Evolutionary conservation across 805 yeast species (phyloP), one percentile per base, ranked within the genome.

Genomic region (Candida corydali): DNA sequence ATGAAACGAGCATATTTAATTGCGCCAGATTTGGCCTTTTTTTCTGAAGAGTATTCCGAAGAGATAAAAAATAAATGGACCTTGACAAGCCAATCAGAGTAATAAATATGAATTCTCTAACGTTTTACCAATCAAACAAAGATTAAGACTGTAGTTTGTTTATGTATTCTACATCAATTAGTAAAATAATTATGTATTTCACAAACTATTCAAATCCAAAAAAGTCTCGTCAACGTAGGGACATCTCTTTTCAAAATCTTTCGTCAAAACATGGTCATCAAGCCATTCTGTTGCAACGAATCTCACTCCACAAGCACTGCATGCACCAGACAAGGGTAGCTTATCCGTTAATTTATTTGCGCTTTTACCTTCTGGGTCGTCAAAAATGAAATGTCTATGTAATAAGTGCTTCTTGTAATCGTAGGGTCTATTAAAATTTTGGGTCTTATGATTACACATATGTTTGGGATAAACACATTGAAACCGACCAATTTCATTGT

Each of bases 201-300:
- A 24, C 26, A 9, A 24, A 24, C 5, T 24, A 24, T 24, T 14
- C 9, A 24, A 6, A 24, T 9, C n/a, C 9, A 24, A 5, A 24
- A 10, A 29, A 17, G 4, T 20, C 17, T 24, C 30, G 4, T 33
- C 36, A 4, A 53, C 45, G 37, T 30, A 56, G 1, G 44, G 47
- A 44, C 69, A 63, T 37, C 44, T 45, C 20, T 41, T 37, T 2
- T 30, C 34, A 5, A 9, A 16, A 25, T 62, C 54, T 8, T 49
- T 43, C n/a, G 65, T 54, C 39, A 72, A 51, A 8, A 79, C 69
- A 50, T 80, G 86, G 10, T 54, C 45, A 14, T 73, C 73, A 15
- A 80, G 57, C 86, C 86, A 80, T 14, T 65, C 72, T 18, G 59
- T 58, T 7, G 80, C 85, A 10, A 58, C 49, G 46, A 64, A 69